Conservation (phyloP, 345 rosid genomes). For the Citrus medica region DNA sequence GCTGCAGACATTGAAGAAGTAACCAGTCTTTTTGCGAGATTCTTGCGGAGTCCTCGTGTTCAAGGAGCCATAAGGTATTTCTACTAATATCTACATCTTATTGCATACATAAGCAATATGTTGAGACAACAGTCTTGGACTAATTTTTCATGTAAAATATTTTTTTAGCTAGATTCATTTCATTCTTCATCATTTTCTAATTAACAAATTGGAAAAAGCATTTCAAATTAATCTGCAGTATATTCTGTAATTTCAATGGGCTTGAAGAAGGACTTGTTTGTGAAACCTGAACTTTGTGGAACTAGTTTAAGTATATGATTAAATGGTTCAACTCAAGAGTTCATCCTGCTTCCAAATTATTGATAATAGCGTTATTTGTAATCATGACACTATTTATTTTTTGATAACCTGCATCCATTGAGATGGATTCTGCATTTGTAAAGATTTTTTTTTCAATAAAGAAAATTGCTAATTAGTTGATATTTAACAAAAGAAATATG, state of each 20-base stretch:
- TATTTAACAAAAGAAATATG: no score
- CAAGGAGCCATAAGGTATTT: slow-evolving; percentile 83
- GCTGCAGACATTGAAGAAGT: slow-evolving; percentile 87
- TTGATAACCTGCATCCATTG: no score
- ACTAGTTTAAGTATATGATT: no score
- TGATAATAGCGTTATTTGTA: no score
- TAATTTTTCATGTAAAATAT: background rate
- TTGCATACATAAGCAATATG: background rate
- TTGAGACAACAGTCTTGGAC: background rate
- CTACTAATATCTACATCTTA: background rate
- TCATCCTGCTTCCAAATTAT: background rate
- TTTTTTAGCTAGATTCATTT: background rate
- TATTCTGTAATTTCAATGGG: background rate
- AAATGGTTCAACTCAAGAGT: no score
- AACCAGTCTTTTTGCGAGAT: slow-evolving; percentile 60
- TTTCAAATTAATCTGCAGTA: background rate
- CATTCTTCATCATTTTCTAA: no score
- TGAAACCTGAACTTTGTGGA: background rate
- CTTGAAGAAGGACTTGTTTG: background rate
- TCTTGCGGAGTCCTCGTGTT: slow-evolving; percentile 57
- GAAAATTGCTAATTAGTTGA: no score
- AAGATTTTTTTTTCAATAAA: no score
- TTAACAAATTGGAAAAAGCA: no score
- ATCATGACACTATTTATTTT: no score
- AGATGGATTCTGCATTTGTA: no score